Evolutionary conservation across 257 asterid genomes (phyloP), one percentile per base, ranked within the genome.

Genomic region (Eustoma russellianum): DNA sequence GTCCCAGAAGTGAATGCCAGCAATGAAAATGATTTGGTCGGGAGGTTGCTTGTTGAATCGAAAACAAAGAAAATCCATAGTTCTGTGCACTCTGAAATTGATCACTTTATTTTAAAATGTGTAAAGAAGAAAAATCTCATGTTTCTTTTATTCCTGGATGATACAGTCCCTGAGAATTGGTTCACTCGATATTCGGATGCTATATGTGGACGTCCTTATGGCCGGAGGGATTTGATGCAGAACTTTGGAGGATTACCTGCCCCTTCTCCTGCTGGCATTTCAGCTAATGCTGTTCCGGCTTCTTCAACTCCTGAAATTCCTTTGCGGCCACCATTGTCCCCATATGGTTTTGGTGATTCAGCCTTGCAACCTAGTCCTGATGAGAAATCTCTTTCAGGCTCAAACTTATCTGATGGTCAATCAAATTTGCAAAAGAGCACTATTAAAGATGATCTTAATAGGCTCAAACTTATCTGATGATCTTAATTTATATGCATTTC

Each of bases 161-260:
- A 77, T 49, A 60, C 60, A 17, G 68, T 60, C 44, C 46, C 67
- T 5, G 48, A 68, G 57, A 46, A 69, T 40, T 75, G 84, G 86
- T 79, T 72, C 66, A 49, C 57, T 38, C 56, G 56, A 73, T 81
- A 57, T 62, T 60, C 69, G 62, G 68, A 76, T 46, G 71, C 62
- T 54, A 47, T 82, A 24, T 67, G 66, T 66, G 28, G 65, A 72
- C 62, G 59, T 59, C 57, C 60, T 70, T n/a, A n/a, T n/a, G n/a
- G n/a, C n/a, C 69, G 87, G 38, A 85, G 94, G 41, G 65, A 55
- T 56, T 60, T 90, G 68, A 70, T 77, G 56, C 71, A 83, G 67
- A 60, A 59, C 17, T 28, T 59, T 48, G 79, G 69, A 53, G 80
- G 69, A 59, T 88, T 78, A 67, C 81, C 91, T 48, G 77, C 77